Conservation (phyloP, 192 early-diverging fungal species). For the Entomortierella chlamydospora region DNA sequence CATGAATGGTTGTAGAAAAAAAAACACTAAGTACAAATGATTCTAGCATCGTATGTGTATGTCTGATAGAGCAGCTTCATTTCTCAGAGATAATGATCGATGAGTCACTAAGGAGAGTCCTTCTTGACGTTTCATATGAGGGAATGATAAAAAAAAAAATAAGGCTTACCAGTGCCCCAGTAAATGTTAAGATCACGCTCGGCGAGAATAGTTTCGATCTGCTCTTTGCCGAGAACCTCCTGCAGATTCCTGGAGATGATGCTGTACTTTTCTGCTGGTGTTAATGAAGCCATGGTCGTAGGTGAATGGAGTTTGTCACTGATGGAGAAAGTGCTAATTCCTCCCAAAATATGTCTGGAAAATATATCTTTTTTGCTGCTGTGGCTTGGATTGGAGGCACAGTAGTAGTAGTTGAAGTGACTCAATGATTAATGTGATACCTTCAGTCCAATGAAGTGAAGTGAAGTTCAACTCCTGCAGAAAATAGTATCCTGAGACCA, state of each 20-base stretch:
- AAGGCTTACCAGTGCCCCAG: conserved; percentile 85
- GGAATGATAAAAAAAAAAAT: neutral
- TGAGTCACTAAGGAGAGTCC: conserved; percentile 9
- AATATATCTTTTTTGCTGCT: no score
- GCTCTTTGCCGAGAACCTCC: conserved; percentile 90
- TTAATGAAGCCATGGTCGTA: conserved; percentile 51
- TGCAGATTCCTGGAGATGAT: conserved; percentile 95
- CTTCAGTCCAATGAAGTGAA: no score
- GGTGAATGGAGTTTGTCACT: neutral
- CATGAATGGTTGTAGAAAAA: neutral
- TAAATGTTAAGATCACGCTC: conserved; percentile 94
- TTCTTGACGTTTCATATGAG: no score
- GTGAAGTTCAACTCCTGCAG: no score
- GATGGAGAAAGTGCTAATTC: neutral
- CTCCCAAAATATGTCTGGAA: no score
- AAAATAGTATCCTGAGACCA: no score
- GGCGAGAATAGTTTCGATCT: conserved; percentile 84
- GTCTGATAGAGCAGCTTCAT: no score
- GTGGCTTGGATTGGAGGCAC: no score
- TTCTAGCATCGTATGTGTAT: neutral
- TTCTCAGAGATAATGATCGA: neutral
- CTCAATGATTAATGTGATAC: no score
- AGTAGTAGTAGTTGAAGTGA: no score
- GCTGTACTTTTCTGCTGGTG: conserved; percentile 74
- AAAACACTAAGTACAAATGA: neutral